These are phyloP conservation scores for Candida pseudoglaebosa DNA, from an alignment of 805 yeast genomes.

Conservation along the genomic window DNA sequence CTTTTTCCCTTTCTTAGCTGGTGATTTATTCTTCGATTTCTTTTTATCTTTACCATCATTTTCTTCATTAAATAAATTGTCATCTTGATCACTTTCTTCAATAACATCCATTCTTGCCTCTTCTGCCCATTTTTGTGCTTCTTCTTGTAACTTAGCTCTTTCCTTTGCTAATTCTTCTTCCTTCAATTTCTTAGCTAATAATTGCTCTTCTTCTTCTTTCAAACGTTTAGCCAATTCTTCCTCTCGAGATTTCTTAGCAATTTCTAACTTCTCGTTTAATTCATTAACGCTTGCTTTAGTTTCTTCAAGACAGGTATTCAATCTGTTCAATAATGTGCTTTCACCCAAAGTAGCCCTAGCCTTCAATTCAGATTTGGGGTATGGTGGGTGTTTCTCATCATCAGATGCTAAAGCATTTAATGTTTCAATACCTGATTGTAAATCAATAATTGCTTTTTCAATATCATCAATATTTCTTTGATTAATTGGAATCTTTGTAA, in stretches of 20 bases:
- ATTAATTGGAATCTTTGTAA: slow-evolving; percentile 55
- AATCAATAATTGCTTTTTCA: slow-evolving; percentile 48
- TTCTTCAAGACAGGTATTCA: slow-evolving; percentile 66
- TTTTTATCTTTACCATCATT: slow-evolving; percentile 43
- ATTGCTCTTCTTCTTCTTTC: slow-evolving; percentile 36
- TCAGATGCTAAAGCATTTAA: slow-evolving; percentile 55
- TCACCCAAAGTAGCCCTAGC: slow-evolving; percentile 86
- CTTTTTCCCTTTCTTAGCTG: too few species aligned
- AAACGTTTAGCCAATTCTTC: slow-evolving; percentile 45
- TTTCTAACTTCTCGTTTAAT: slow-evolving; percentile 58
- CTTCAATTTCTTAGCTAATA: slow-evolving; percentile 41
- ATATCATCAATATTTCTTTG: slow-evolving; percentile 64
- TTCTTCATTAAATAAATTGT: slow-evolving; percentile 31
- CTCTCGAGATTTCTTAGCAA: slow-evolving; percentile 64
- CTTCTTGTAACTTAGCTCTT: slow-evolving; percentile 46
- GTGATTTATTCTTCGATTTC: slow-evolving; percentile 15
- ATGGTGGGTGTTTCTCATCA: slow-evolving; percentile 63
- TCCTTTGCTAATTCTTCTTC: slow-evolving; percentile 46
- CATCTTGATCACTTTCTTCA: slow-evolving; percentile 37
- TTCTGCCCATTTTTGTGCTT: slow-evolving; percentile 48
- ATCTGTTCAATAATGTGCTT: slow-evolving; percentile 66
- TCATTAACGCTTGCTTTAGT: slow-evolving; percentile 64
- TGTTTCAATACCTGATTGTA: slow-evolving; percentile 57
- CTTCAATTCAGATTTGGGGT: slow-evolving; percentile 71
- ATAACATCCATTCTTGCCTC: slow-evolving; percentile 34